Conservation (phyloP, 768 basidiomycete species). For the Hericium rajendrae region DNA sequence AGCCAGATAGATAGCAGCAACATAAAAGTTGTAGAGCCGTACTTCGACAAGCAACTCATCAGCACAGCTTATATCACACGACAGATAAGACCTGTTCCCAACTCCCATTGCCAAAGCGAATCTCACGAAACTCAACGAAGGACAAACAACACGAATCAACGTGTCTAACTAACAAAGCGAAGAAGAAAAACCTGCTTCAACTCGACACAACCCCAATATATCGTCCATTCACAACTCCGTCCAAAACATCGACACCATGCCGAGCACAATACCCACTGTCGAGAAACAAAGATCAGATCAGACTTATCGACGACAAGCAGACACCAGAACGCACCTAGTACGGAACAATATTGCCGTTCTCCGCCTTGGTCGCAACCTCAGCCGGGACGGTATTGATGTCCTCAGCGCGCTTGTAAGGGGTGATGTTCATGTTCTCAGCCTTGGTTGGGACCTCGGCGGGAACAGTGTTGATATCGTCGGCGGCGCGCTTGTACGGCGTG, state of each 20-base stretch:
- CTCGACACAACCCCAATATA: neutral
- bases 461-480: conserved; percentile 15
- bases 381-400: conserved; percentile 22
- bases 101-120: neutral
- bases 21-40: no score
- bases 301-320: neutral
- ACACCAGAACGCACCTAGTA: conserved; percentile 14
- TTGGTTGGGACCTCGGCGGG: conserved; percentile 17
- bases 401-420: conserved; percentile 30
- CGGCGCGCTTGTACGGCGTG: conserved; percentile 15
- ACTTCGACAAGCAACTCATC: no score
- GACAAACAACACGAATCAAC: neutral
- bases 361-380: conserved; percentile 26
- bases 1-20: neutral
- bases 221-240: neutral
- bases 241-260: neutral
- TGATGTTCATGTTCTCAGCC: conserved; percentile 31
- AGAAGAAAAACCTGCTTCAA: neutral
- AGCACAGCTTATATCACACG: neutral
- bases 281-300: neutral
- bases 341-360: conserved; percentile 23
- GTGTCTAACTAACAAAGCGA: neutral
- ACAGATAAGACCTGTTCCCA: neutral
- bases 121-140: neutral
- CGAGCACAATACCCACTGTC: neutral